Base-by-base conservation (phyloP, 768 basidiomycete species). In the Chalciporus piperatus region DNA sequence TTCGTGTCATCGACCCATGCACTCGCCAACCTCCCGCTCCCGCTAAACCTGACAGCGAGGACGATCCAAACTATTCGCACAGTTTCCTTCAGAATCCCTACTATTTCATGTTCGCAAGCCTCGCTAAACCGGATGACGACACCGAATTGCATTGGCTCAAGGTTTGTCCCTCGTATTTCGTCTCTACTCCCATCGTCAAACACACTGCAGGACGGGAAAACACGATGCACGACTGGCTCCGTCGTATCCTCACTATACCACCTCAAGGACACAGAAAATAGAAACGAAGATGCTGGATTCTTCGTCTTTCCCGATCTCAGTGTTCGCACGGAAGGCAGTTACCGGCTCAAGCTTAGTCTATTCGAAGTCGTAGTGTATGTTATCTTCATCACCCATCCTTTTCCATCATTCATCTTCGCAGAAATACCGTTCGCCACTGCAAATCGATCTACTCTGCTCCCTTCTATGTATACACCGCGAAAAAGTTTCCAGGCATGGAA, bases 401-500 rank as follows among this genome's bases (percentile, higher is more conserved):
- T 25, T 23, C 44, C 41, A 25, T 23, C 52, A 57, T 45, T 37
- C 16, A 35, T 27, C 23, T 46, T 38, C 46, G 42, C 67, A 91
- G 89, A 13, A 85, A 86, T 60, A 87, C 86, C 53, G 92, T 96
- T 33, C 85, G 85, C 38, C 92, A 94, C 65, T 95, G 93, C 74
- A 91, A 90, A 63, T 88, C 87, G 0, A 92, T 93, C 51, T 89
- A 86, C 69, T 93, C 92, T 0, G 81, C 85, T 1, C 83, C 89
- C 0, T 98, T 98, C 70, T 92, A 94, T 56, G 95, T 97, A 11
- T 97, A 93, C 67, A 93, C 93, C 0, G 91, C 92, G 14, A 97
- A 97, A 78, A 93, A 94, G 70, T 97, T 96, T 65, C 93, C 94
- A 0, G 93, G 94, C 22, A 95, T 95, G 90, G 90, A 92, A 77